These are phyloP conservation scores for Kodamaea jinghongensis DNA, from an alignment of 805 yeast genomes.

Conservation along the genomic window DNA sequence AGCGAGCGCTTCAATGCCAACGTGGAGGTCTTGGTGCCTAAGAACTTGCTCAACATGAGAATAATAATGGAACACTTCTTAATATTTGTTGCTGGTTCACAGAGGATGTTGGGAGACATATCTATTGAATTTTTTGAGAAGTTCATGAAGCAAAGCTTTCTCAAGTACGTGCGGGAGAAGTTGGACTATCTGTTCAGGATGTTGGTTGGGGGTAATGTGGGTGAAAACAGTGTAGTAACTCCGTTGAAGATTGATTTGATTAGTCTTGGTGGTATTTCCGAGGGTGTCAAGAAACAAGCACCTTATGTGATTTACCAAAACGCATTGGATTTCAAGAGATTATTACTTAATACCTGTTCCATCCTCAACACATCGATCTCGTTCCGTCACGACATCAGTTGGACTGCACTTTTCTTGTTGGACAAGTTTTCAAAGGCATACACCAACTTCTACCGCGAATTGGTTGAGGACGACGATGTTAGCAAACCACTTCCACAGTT, in stretches of 20 bases:
- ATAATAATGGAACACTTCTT: constrained; percentile 71
- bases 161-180: constrained; percentile 60
- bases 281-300: background rate
- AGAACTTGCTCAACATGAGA: constrained; percentile 77
- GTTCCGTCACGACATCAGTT: constrained; percentile 56
- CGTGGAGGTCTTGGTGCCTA: constrained; percentile 64
- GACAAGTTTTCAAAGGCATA: constrained; percentile 34
- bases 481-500: constrained; percentile 25
- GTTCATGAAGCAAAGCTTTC: constrained; percentile 63
- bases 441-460: constrained; percentile 34
- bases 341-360: constrained; percentile 48
- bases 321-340: constrained; percentile 45
- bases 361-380: constrained; percentile 58
- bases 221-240: constrained; percentile 4
- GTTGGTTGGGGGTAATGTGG: constrained; percentile 21
- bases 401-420: constrained; percentile 38
- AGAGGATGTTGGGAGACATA: constrained; percentile 22
- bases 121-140: constrained; percentile 51
- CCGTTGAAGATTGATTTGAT: constrained; percentile 29
- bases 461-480: constrained; percentile 26
- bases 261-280: constrained; percentile 28
- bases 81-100: constrained; percentile 61
- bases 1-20: constrained; percentile 54
- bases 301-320: constrained; percentile 34
- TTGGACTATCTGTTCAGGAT: constrained; percentile 52